A percentile compares a stretch with the other conserved stretches of the same genome.
Evolutionary conservation across 2,329 filamentous ascomycete species (phyloP).

Genomic region (Exophiala alcalophila): DNA sequence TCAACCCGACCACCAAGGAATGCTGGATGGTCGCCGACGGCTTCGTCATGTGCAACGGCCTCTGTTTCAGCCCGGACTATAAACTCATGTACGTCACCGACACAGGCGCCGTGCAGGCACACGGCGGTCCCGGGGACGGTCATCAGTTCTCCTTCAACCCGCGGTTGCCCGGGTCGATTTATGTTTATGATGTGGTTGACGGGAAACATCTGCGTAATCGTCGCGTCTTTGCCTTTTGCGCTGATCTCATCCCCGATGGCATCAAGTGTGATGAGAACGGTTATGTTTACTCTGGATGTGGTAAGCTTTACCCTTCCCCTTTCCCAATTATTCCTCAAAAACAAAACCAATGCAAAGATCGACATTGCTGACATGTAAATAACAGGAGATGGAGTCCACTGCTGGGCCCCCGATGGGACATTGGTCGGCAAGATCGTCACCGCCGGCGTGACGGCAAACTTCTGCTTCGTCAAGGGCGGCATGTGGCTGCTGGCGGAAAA

Average conservation of each 20-base stretch:
- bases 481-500: conserved; percentile 11
- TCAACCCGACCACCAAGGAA: conserved; percentile 32
- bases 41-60: conserved; percentile 42
- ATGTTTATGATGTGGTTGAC: too few relatives aligned
- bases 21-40: conserved; percentile 39
- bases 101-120: conserved; percentile 32
- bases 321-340: too few relatives aligned
- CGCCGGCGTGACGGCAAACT: conserved; percentile 48
- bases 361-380: too few relatives aligned
- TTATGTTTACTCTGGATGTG: conserved; percentile 56
- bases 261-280: conserved; percentile 52
- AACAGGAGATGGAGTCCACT: conserved; percentile 54
- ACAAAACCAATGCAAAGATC: too few relatives aligned
- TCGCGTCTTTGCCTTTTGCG: conserved; percentile 53
- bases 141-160: too few relatives aligned
- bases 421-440: conserved; percentile 58
- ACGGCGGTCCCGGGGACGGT: conserved; percentile 29
- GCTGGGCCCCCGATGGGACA: conserved; percentile 50
- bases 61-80: conserved; percentile 41
- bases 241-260: conserved; percentile 46
- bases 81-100: conserved; percentile 41
- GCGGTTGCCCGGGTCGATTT: too few relatives aligned
- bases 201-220: too few relatives aligned
- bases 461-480: conserved; percentile 43
- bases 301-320: too few relatives aligned